Base-by-base conservation (phyloP, 768 basidiomycete species). In the Amanita exitialis region DNA sequence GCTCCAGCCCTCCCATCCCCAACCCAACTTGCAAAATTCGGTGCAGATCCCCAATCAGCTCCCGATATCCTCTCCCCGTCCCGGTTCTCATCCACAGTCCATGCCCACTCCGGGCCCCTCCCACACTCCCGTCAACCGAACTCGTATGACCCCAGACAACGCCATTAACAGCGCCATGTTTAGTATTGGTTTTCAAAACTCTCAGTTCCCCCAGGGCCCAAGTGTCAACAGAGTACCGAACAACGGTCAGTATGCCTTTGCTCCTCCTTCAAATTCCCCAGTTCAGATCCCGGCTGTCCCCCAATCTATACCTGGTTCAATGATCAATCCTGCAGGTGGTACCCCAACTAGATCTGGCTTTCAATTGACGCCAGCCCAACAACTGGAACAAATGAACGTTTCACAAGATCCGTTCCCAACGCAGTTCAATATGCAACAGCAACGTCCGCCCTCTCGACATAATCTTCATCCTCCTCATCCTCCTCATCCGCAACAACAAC, bases 361-460 rank as follows among this genome's bases (percentile, higher is more conserved):
- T 57, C 73, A 73, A 25, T 60, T 73, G 10, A 84, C 83, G 0
- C 82, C 84, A 2, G 80, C 81, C 2, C 83, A 87, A 59, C 76
- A 79, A 50, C 73, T 76, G 54, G 77, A 77, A 50, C 73, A 79
- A 58, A 79, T 81, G 70, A 73, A 69, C 55, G 44, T 18, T 20
- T 13, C 51, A 25, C 36, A 46, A 30, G 39, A 53, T 27, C 34
- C 43, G 5, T 46, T 44, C 23, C 32, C 10, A 25, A 23, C 23
- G 23, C 36, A 36, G 13, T 53, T 53, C 44, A 60, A 61, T 47
- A 60, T 66, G 38, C 57, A 61, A 20, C 63, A 67, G 16, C 67
- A 57, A 27, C 70, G 52, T 27, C 52, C 52, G 13, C 52, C 52
- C 47, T 53, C 52, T 21, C 52, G 34, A 21, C 52, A 53, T 32